Base-by-base conservation (phyloP, 306 rosid species). In the Canavalia gladiata region DNA sequence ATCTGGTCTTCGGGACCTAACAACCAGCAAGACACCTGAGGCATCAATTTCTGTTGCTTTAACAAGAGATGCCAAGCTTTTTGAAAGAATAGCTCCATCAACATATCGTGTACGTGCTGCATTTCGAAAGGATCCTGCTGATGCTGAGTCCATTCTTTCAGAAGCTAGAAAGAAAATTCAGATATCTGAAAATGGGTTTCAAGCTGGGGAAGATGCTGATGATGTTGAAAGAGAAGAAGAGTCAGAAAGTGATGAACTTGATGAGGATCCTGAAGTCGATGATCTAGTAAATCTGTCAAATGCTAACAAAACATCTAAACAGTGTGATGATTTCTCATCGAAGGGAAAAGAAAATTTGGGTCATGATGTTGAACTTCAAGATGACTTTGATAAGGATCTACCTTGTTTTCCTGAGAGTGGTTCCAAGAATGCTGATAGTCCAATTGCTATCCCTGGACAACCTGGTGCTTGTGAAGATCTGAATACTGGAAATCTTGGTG, bases 31-130 rank as follows among this genome's bases (percentile, higher is more conserved):
- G 89, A 95, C 98, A 7, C 99, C 99, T 0, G 99, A 95, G 90
- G 99, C 99, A 68, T 95, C 99, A 7, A 95, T 95, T 80, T 95
- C 99, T 80, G 99, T 95, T 84, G 99, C 98, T 81, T 88, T 95
- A 91, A 90, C 99, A 12, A 95, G 99, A 90, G 99, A 95, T 87
- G 84, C 94, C 79, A 95, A 95, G 88, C 99, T 95, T 81, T 95
- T 95, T 68, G 98, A 95, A 89, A 93, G 99, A 83, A 90, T 93
- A 70, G 99, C 99, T 67, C 98, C 99, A 52, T 95, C 99, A 81
- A 95, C 99, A 64, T 95, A 95, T 84, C 92, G 99, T 12, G 93
- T 95, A 34, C 95, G 97, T 71, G 64, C 92, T 83, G 96, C 99
- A 77, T 95, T 88, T 71, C 86, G 98, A 84, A 95, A 95, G 87